A percentile compares a stretch with the other conserved stretches of the same genome.
Evolutionary conservation across 305 asterid genomes (phyloP).

Genomic region (Fraxinus nigra): DNA sequence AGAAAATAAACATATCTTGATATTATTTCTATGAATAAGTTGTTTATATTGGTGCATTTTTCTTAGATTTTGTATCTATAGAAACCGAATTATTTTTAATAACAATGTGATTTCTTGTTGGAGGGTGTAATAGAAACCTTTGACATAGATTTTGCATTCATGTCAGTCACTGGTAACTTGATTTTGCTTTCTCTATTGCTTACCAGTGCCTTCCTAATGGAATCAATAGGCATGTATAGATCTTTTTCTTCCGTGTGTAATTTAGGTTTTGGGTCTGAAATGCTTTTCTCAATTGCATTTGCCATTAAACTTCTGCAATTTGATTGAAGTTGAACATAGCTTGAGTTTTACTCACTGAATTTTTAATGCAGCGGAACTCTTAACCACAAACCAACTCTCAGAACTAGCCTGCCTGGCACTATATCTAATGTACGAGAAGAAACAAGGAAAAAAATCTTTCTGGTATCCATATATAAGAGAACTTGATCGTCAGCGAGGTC

Average conservation of each 20-base stretch:
- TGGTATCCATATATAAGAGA: constrained; percentile 94
- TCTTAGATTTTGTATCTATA: neutral
- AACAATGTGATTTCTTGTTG: neutral
- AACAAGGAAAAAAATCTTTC: constrained; percentile 85
- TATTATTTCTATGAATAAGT: neutral
- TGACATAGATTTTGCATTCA: constrained; percentile 7
- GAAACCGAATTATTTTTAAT: neutral
- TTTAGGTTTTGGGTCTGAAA: neutral
- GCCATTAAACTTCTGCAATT: neutral
- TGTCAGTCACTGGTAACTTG: neutral
- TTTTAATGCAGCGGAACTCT: constrained; percentile 81
- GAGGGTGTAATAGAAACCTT: neutral
- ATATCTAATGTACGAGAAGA: constrained; percentile 96
- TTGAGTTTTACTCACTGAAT: constrained; percentile 16
- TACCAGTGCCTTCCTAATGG: neutral
- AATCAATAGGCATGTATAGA: neutral
- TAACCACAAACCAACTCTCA: constrained; percentile 91
- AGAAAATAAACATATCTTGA: neutral
- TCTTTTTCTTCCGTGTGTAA: neutral
- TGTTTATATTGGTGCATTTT: neutral
- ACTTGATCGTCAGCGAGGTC: constrained; percentile 93
- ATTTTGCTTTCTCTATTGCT: neutral
- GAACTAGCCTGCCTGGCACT: constrained; percentile 94
- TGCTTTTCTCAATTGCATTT: constrained; percentile 1
- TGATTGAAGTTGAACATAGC: neutral